phyloP scores from a whole-genome alignment of 768 basidiomycete species.

The Leccinum uliginosum region DNA sequence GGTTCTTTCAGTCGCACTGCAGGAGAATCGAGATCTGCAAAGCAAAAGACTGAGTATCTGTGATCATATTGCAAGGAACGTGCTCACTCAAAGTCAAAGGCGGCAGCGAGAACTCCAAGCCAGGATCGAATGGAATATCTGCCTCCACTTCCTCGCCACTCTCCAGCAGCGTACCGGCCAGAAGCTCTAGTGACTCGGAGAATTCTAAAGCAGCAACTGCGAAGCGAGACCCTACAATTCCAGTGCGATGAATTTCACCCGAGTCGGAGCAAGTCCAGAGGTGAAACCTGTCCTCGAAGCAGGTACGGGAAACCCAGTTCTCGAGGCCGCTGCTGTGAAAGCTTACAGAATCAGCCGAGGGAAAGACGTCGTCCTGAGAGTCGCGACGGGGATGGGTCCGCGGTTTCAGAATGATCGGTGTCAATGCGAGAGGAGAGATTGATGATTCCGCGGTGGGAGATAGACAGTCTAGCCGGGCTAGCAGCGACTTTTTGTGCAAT shows the following conservation, averaged over 20 bases:
- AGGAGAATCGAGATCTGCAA: conserved; percentile 23
- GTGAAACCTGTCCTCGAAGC: conserved; percentile 67
- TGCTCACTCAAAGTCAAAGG: conserved; percentile 18
- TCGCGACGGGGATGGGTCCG: conserved; percentile 34
- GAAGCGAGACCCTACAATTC: conserved; percentile 44
- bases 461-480: conserved; percentile 41
- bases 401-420: conserved; percentile 24
- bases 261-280: conserved; percentile 47
- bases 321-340: conserved; percentile 51
- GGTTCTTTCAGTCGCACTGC: conserved; percentile 6
- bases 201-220: conserved; percentile 73
- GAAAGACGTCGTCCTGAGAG: conserved; percentile 26
- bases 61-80: not conserved
- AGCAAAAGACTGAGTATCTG: conserved; percentile 9
- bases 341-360: conserved; percentile 10
- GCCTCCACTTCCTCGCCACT: conserved; percentile 8
- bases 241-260: conserved; percentile 31
- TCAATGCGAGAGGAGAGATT: conserved; percentile 43
- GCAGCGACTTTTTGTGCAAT: conserved; percentile 49
- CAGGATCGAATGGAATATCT: conserved; percentile 13
- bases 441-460: conserved; percentile 39
- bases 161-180: conserved; percentile 45
- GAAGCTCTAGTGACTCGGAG: conserved; percentile 59
- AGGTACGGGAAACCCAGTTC: conserved; percentile 68
- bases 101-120: conserved; percentile 15